Conservation (phyloP, 2,329 filamentous ascomycete genomes). For the Epichloe brachyelytri region DNA sequence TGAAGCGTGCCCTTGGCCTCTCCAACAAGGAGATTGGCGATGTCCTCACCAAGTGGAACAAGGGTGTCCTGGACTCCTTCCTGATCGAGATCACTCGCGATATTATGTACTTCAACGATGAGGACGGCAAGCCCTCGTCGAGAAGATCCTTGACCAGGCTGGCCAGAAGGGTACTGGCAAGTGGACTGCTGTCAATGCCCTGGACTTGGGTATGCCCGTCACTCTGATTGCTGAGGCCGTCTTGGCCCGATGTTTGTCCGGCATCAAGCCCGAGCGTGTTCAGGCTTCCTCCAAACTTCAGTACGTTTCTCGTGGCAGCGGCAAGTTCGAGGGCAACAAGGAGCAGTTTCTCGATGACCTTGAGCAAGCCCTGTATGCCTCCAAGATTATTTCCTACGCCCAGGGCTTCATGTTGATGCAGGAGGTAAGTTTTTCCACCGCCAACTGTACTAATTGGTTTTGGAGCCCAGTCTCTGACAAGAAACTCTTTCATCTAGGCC, state of each 20-base stretch:
- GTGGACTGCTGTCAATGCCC: conserved; percentile 98
- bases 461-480: neutral
- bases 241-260: conserved; percentile 85
- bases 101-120: conserved; percentile 97
- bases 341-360: conserved; percentile 90
- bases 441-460: neutral
- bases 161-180: conserved; percentile 99
- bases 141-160: conserved; percentile 98
- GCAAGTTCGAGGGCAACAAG: conserved; percentile 76
- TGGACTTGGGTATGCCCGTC: conserved; percentile 97
- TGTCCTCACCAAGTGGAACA: conserved; percentile 93
- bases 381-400: conserved; percentile 99
- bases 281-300: conserved; percentile 68
- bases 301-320: conserved; percentile 55
- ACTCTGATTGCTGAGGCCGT: conserved; percentile 96
- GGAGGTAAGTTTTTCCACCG: conserved; percentile 47
- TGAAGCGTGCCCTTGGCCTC: conserved; percentile 94
- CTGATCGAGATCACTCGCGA: conserved; percentile 98
- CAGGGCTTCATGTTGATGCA: conserved; percentile 99
- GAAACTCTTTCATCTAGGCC: conserved; percentile 42
- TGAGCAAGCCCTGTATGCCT: conserved; percentile 96
- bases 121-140: conserved; percentile 83
- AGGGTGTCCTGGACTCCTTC: conserved; percentile 96
- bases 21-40: conserved; percentile 91
- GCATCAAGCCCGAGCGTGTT: conserved; percentile 84